Percentiles rank a stretch among this genome's conserved stretches.
Conservation (phyloP, 2,329 filamentous ascomycete genomes). For the Aureobasidium pullulans region DNA sequence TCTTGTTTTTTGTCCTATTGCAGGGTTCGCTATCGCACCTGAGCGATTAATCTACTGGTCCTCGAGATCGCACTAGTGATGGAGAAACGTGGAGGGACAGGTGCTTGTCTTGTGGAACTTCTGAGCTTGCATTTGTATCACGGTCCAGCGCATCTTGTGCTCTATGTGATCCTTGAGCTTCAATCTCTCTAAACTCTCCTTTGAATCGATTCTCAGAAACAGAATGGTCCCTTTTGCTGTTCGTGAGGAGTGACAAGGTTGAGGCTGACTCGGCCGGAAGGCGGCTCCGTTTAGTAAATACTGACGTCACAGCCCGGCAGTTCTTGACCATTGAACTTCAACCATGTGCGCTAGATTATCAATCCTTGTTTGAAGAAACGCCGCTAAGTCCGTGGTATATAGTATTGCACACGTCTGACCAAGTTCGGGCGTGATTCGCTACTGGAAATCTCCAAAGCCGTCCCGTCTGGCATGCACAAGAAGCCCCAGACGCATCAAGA, state of each 20-base stretch:
- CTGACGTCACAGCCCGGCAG: neutral
- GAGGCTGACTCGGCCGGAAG: neutral
- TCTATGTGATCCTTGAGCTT: neutral
- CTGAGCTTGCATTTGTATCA: neutral
- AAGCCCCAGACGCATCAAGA: too few relatives aligned
- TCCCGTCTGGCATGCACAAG: too few relatives aligned
- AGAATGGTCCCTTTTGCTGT: neutral
- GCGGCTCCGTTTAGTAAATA: neutral
- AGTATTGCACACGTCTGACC: neutral
- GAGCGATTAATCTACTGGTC: neutral
- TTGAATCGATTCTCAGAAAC: neutral
- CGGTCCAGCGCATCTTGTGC: too few relatives aligned
- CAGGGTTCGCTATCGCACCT: neutral
- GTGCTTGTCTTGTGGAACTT: neutral
- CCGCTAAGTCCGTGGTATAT: neutral
- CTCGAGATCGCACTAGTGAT: slow-evolving; percentile 1
- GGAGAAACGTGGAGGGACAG: neutral
- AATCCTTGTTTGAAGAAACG: neutral
- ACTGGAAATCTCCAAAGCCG: neutral
- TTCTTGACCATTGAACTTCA: neutral
- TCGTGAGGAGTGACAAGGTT: neutral
- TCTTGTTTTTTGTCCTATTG: neutral
- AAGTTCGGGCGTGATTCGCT: neutral
- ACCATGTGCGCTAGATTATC: neutral
- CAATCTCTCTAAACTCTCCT: neutral